Evolutionary conservation across 768 basidiomycete species (phyloP), one percentile per base, ranked within the genome.

Genomic region (Leucocoprinus leucothites): DNA sequence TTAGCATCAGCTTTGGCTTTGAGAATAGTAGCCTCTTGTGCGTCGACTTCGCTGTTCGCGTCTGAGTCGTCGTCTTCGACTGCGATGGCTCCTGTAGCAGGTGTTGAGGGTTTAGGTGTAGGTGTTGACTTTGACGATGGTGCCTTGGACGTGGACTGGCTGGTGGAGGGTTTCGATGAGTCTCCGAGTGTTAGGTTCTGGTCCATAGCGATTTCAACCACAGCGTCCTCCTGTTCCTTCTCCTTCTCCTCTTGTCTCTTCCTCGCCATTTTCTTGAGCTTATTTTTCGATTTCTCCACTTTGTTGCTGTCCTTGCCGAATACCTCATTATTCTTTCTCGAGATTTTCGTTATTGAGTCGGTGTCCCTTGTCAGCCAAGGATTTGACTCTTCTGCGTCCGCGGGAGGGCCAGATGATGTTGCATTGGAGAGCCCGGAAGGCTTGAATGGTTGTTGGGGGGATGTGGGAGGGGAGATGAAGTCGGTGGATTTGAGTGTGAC

Each of bases 271-370:
- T 93, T 96, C 62, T 84, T 83, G 45, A 94, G 76, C 63, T 84
- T 85, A 67, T 87, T 83, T 60, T 85, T 85, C 2, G 87, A 84
- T 65, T 91, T 93, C 38, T 82, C 78, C 25, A 71, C 65, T 7
- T 75, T 65, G 21, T 74, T 75, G 60, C 86, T 87, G 57, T 80
- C 78, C 62, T 91, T 94, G 60, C 80, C 78, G 19, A 92, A 81
- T 9, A 90, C 75, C 56, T 87, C 82, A 67, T 94, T 95, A 58
- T 81, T 81, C 67, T 89, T 92, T 57, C 84, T 82, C 0, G 84
- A 73, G 2, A 74, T 69, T 50, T 83, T 87, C 16, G 49, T 22
- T 7, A 60, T 56, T 6, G 50, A 26, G 3, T 75, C 63, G 1
- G 74, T 48, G 6, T 65, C 63, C 8, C 59, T 61, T 1, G 71